Base-by-base conservation (phyloP, 805 yeast species). In the Limtongozyma cylindracea region DNA sequence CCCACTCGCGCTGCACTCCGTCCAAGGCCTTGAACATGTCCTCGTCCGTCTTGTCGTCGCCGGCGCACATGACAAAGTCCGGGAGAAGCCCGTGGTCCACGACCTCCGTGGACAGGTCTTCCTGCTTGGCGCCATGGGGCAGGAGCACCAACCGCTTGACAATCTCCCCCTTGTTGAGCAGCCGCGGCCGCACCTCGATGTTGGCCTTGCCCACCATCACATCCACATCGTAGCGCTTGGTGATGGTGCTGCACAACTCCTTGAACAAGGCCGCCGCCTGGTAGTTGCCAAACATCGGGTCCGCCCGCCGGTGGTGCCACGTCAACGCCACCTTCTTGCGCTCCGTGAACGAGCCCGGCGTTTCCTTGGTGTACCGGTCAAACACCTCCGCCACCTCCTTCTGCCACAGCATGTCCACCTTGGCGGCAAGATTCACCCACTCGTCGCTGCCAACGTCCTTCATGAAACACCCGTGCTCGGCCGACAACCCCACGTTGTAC, bases 181-280 rank as follows among this genome's bases (percentile, higher is more conserved):
- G 74, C 27, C 65, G 63, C 9, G 99, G 99, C 30, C 98, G 58
- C n/a, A 88, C 96, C 47, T 88, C 99, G 20, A 88, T 61, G 38
- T 88, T 88, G 16, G 96, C 96, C 46, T 88, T 88, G 21, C 99
- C 99, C 9, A 72, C 56, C 95, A 88, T 84, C 10, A 88, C 88
- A 38, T 88, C 98, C 19, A 88, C 72, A 28, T 78, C 93, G 37
- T 64, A 73, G 12, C 60, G 57, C 14, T 43, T 45, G 3, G 61
- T 72, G 8, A 82, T 60, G 2, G 68, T 56, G 10, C 48, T 50
- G 26, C 56, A 49, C 29, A 88, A 45, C 27, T 69, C 70, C 12
- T 65, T 54, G 28, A 69, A 60, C 36, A 88, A 59, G 38, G 68
- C 63, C 10, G 59, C 49, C 0, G 95, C 91, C 45, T 78, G 92